Percentiles rank a stretch among this genome's conserved stretches.
Evolutionary conservation across 2,329 filamentous ascomycete genomes (phyloP).

Genomic region (Helicocarpus griseus): DNA sequence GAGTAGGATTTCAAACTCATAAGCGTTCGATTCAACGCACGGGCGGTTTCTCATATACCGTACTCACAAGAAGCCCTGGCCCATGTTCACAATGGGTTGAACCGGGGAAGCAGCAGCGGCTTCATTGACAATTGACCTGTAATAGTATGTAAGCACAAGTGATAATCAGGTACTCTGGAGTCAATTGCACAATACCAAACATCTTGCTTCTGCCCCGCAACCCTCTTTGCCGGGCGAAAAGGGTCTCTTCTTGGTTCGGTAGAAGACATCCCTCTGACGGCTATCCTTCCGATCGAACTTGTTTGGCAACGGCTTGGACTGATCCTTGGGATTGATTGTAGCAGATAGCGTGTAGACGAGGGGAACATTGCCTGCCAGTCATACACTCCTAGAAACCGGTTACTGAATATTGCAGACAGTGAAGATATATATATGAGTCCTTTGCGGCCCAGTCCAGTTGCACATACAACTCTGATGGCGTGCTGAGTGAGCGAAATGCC

Average conservation of each 20-base stretch:
- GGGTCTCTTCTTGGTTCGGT: slow-evolving; percentile 29
- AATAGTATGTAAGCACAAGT: not conserved
- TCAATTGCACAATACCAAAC: slow-evolving; percentile 30
- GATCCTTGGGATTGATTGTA: not conserved
- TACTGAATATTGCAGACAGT: too few species aligned
- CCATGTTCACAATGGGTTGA: slow-evolving; percentile 60
- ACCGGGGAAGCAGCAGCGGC: slow-evolving; percentile 54
- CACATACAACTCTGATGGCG: too few species aligned
- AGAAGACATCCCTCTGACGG: slow-evolving; percentile 29
- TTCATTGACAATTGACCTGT: slow-evolving; percentile 58
- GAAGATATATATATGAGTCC: too few species aligned
- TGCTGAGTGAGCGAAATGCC: too few species aligned
- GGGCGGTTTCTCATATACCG: not conserved
- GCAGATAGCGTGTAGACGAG: not conserved
- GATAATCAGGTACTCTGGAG: not conserved
- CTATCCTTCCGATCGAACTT: not conserved
- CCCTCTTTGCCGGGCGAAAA: slow-evolving; percentile 38
- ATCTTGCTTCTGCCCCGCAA: slow-evolving; percentile 43
- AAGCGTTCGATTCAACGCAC: not conserved
- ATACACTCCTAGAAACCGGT: not conserved
- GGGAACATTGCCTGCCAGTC: not conserved
- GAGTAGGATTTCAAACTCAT: not conserved
- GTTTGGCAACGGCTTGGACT: not conserved
- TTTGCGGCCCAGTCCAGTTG: too few species aligned
- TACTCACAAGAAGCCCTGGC: slow-evolving; percentile 50